phyloP scores from a whole-genome alignment of 352 stramenopile species.

The Achlya hypogyna region DNA sequence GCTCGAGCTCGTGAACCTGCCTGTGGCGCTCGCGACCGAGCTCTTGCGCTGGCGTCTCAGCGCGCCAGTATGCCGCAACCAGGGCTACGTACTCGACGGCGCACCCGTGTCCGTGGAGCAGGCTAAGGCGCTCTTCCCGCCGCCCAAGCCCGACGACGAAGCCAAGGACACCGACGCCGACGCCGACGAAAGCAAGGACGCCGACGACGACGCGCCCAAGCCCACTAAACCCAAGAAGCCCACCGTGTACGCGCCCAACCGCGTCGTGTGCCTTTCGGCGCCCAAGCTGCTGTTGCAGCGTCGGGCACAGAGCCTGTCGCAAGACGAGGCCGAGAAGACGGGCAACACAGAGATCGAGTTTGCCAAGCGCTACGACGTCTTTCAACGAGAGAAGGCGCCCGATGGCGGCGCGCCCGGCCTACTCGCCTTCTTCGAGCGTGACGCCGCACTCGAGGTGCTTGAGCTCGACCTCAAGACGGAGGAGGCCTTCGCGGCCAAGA shows the following conservation, averaged over 20 bases:
- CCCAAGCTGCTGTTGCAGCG: conserved; percentile 40
- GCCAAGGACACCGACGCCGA: conserved; percentile 16
- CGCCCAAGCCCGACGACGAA: conserved; percentile 21
- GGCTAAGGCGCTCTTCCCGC: conserved; percentile 36
- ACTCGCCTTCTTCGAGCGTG: conserved; percentile 56
- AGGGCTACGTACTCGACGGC: conserved; percentile 76
- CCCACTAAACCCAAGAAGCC: conserved; percentile 21
- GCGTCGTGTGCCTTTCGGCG: conserved; percentile 52
- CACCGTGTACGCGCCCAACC: conserved; percentile 36
- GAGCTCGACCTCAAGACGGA: conserved; percentile 46
- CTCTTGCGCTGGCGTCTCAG: conserved; percentile 63
- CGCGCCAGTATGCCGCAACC: conserved; percentile 51
- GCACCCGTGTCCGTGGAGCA: conserved; percentile 39
- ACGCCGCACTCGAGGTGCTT: conserved; percentile 51
- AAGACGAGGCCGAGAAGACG: conserved; percentile 43
- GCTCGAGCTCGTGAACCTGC: conserved; percentile 33
- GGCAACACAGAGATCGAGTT: conserved; percentile 61
- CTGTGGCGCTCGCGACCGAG: conserved; percentile 29
- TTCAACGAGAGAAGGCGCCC: conserved; percentile 18
- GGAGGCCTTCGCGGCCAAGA: conserved; percentile 32
- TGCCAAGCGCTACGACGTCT: conserved; percentile 36
- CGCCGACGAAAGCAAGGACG: conserved; percentile 21
- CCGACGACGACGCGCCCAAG: conserved; percentile 7
- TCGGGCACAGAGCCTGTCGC: conserved; percentile 41
- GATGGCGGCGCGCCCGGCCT: conserved; percentile 17